Evolutionary conservation across 257 asterid species (phyloP).

Genomic region (Solanum arcanum): DNA sequence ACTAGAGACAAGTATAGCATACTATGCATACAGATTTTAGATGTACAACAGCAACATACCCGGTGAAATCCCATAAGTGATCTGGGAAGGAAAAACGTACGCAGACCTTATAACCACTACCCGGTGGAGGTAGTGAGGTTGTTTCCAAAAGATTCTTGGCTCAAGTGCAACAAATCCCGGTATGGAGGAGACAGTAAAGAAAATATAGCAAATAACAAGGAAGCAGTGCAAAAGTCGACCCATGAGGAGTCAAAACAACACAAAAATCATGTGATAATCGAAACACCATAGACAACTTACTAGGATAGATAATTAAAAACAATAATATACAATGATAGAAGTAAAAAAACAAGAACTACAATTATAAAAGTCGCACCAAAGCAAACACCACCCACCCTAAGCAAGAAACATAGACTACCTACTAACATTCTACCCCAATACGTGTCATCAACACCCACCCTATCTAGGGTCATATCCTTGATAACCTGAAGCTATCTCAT

Average conservation of each 20-base stretch:
- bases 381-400: background rate
- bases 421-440: background rate
- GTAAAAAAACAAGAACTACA: background rate
- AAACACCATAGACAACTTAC: background rate
- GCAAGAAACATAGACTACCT: background rate
- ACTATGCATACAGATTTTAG: background rate
- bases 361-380: background rate
- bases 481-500: background rate
- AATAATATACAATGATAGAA: background rate
- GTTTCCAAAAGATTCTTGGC: background rate
- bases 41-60: background rate
- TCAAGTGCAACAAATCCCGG: background rate
- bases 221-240: background rate
- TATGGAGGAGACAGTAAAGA: background rate
- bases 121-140: background rate
- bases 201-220: background rate
- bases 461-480: background rate
- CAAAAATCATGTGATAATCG: background rate
- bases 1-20: background rate
- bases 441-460: background rate
- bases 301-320: background rate
- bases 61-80: background rate
- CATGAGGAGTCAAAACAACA: background rate
- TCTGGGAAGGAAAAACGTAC: background rate
- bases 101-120: background rate